Conservation (phyloP, 495 filamentous ascomycete genomes). For the Neurospora sp. region DNA sequence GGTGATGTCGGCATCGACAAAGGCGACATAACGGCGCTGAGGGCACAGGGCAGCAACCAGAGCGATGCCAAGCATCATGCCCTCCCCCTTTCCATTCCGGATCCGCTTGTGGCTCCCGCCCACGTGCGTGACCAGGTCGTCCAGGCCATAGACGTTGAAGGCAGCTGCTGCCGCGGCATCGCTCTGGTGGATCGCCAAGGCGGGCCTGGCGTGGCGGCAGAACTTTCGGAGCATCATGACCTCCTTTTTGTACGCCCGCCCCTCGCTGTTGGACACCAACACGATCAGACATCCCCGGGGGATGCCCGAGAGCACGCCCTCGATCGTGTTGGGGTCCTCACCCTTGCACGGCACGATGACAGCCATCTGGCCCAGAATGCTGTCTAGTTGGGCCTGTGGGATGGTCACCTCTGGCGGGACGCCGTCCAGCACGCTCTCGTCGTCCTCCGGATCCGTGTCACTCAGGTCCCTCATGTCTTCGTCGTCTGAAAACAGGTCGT, state of each 20-base stretch:
- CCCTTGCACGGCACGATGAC: slow-evolving; percentile 24
- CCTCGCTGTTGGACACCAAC: slow-evolving; percentile 19
- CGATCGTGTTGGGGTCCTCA: slow-evolving; percentile 9
- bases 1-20: slow-evolving; percentile 23
- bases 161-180: slow-evolving; percentile 13
- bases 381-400: not conserved
- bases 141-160: slow-evolving; percentile 10
- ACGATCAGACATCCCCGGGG: slow-evolving; percentile 14
- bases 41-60: slow-evolving; percentile 12
- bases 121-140: slow-evolving; percentile 1
- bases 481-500: not conserved
- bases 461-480: not conserved
- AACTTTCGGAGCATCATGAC: slow-evolving; percentile 4
- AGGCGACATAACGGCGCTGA: slow-evolving; percentile 15
- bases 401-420: not conserved
- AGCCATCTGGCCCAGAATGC: slow-evolving; percentile 8
- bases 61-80: slow-evolving; percentile 22
- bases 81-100: slow-evolving; percentile 24
- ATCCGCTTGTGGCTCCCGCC: slow-evolving; percentile 4
- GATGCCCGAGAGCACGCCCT: slow-evolving; percentile 21
- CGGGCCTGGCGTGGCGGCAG: slow-evolving; percentile 3
- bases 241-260: slow-evolving; percentile 7
- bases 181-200: slow-evolving; percentile 19
- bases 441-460: not conserved
- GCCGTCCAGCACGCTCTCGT: not conserved